These are phyloP conservation scores for Cryptosporidium baileyi DNA, from an alignment of 169 alveolate species.

Conservation along the genomic window DNA sequence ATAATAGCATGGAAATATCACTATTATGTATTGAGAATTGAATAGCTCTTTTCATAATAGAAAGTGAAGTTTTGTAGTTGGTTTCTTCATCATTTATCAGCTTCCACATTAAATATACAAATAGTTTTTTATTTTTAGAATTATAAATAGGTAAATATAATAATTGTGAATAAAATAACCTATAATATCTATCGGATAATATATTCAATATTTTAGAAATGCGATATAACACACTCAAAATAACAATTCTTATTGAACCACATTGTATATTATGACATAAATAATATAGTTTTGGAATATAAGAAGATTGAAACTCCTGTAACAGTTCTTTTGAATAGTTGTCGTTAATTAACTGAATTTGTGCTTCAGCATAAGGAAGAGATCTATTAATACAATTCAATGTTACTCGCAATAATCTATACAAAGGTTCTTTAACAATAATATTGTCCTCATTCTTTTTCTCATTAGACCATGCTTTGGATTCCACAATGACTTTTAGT, in stretches of 20 bases:
- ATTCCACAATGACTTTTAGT: slow-evolving; percentile 30
- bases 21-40: slow-evolving; percentile 32
- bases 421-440: slow-evolving; percentile 12
- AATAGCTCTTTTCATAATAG: slow-evolving; percentile 40
- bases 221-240: slow-evolving; percentile 28
- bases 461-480: not conserved
- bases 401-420: slow-evolving; percentile 52
- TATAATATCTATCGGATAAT: slow-evolving; percentile 20
- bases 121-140: slow-evolving; percentile 28
- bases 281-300: slow-evolving; percentile 57
- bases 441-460: not conserved
- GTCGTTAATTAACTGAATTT: slow-evolving; percentile 7
- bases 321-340: not conserved
- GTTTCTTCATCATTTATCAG: slow-evolving; percentile 16
- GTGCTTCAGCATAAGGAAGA: slow-evolving; percentile 59
- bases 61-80: not conserved
- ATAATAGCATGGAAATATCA: slow-evolving; percentile 30
- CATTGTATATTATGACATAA: slow-evolving; percentile 47
- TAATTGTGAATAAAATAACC: slow-evolving; percentile 55
- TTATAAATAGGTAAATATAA: slow-evolving; percentile 35
- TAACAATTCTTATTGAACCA: slow-evolving; percentile 59
- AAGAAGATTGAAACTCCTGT: slow-evolving; percentile 25
- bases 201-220: slow-evolving; percentile 40
- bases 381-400: slow-evolving; percentile 56
- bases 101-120: slow-evolving; percentile 28